Conservation (phyloP, 164 flowering plant genomes). For the Nymphaea thermarum region DNA sequence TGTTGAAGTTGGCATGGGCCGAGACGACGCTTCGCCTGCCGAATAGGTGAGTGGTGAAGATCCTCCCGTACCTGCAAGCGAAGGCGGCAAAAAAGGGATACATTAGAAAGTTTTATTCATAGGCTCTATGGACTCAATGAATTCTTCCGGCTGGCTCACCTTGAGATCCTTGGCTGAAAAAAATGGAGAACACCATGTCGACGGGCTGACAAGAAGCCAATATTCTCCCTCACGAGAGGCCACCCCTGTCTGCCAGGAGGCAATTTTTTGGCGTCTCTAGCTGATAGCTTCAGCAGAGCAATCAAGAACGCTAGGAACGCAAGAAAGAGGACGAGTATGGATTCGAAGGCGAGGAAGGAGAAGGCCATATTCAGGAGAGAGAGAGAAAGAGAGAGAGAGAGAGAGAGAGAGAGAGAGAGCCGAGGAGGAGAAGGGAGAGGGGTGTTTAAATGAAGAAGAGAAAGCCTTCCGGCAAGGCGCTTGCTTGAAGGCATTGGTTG, state of each 20-base stretch:
- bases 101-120: too few relatives aligned
- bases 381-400: too few relatives aligned
- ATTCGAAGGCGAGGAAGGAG: background rate
- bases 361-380: too few relatives aligned
- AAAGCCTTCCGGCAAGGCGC: too few relatives aligned
- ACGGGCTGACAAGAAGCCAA: background rate
- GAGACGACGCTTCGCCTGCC: background rate
- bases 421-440: too few relatives aligned
- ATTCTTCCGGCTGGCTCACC: background rate
- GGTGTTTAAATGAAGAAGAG: too few relatives aligned
- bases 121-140: too few relatives aligned
- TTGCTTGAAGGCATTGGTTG: too few relatives aligned
- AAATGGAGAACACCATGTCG: background rate
- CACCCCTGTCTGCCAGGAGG: background rate
- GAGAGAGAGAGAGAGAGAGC: too few relatives aligned
- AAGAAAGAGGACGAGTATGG: background rate
- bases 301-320: background rate
- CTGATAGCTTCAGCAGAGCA: background rate
- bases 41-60: background rate
- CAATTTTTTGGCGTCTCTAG: background rate
- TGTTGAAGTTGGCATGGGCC: slow-evolving; percentile 1
- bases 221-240: slow-evolving; percentile 1
- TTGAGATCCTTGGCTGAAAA: slow-evolving; percentile 1
- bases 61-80: background rate
- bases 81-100: background rate